These are phyloP conservation scores for Cercis canadensis DNA, from an alignment of 306 rosid genomes.

Conservation along the genomic window DNA sequence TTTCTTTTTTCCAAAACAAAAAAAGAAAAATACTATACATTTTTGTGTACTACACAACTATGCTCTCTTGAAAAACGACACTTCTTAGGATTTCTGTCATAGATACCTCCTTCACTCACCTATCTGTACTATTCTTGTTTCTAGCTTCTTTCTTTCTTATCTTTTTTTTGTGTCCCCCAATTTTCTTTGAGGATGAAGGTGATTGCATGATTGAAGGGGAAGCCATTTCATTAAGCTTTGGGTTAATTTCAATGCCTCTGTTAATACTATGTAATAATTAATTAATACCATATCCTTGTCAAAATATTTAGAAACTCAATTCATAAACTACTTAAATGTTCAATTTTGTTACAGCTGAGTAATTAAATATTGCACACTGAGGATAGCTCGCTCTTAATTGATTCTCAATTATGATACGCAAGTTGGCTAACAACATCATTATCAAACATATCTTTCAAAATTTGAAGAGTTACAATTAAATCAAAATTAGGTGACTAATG, in stretches of 20 bases:
- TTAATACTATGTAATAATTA: no score
- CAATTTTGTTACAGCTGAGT: no score
- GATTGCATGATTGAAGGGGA: no score
- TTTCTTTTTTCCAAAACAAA: neutral
- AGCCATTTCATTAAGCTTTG: neutral
- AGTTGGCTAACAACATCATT: no score
- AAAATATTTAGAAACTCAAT: neutral
- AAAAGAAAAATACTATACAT: constrained; percentile 27
- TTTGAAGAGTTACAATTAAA: no score
- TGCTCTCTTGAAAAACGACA: constrained; percentile 57
- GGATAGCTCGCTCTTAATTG: no score
- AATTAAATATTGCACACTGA: no score
- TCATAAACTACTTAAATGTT: neutral
- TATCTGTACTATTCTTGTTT: constrained; percentile 39
- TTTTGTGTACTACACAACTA: constrained; percentile 7
- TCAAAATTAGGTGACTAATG: no score
- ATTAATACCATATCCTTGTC: neutral
- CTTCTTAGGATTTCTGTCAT: constrained; percentile 60
- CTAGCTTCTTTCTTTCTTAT: neutral
- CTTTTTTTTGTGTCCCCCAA: neutral
- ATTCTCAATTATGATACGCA: no score
- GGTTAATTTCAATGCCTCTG: neutral
- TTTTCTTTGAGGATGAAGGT: no score
- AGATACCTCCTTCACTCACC: constrained; percentile 51
- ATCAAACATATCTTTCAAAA: no score